These are phyloP conservation scores for Chalara sp. DNA, from an alignment of 2,329 filamentous ascomycete species.

Conservation along the genomic window DNA sequence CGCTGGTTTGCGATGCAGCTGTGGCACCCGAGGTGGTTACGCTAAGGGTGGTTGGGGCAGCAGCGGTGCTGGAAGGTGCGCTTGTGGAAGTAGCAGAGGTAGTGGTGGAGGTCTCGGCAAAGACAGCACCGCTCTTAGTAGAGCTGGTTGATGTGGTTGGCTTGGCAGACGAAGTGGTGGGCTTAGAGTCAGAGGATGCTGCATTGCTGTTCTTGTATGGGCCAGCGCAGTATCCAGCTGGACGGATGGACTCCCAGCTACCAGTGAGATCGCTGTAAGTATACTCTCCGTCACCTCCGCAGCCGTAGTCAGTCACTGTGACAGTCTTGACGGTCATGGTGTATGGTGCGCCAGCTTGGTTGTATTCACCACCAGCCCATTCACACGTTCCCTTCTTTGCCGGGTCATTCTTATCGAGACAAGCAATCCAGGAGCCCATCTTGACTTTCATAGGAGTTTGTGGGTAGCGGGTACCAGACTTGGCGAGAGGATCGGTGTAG, in stretches of 20 bases:
- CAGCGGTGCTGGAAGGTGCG: not conserved
- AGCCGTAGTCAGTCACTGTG: conserved; percentile 43
- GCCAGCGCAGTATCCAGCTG: conserved; percentile 14
- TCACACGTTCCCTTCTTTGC: conserved; percentile 50
- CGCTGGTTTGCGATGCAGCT: not conserved
- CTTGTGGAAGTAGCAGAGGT: conserved; percentile 1
- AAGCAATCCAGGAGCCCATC: conserved; percentile 48
- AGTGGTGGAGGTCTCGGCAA: conserved; percentile 7
- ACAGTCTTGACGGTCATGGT: conserved; percentile 44
- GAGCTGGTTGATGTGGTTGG: conserved; percentile 6
- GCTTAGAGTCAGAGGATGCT: not conserved
- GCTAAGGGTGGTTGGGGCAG: not conserved
- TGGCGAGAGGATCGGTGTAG: conserved; percentile 36
- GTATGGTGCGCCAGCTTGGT: conserved; percentile 39
- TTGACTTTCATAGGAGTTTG: conserved; percentile 65
- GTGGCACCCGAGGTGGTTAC: not conserved
- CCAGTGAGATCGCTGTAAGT: conserved; percentile 42
- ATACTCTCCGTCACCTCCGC: conserved; percentile 38
- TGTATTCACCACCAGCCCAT: conserved; percentile 58
- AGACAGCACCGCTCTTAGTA: conserved; percentile 6
- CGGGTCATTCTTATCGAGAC: conserved; percentile 23
- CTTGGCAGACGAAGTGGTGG: conserved; percentile 3
- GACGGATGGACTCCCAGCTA: conserved; percentile 39
- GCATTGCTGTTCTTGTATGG: conserved; percentile 5
- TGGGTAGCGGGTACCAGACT: conserved; percentile 51